Evolutionary conservation across 2,329 filamentous ascomycete species (phyloP), one percentile per base, ranked within the genome.

Genomic region (Colletotrichum sojae): DNA sequence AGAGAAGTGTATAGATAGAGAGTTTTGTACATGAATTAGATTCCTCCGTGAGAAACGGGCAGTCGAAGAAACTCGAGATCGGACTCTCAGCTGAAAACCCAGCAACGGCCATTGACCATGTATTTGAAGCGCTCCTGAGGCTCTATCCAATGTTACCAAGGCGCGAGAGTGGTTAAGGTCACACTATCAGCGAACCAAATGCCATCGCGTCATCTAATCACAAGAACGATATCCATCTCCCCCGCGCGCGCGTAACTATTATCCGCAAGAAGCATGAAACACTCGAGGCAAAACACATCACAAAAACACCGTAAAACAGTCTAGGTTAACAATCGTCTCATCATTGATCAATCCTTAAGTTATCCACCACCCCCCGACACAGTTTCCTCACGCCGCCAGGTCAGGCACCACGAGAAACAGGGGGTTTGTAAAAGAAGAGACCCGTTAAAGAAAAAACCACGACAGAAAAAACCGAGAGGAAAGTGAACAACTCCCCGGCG

Each of bases 251-350:
- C 31, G 9, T 36, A 36, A 9, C 31, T 25, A 36, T 9, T 3
- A 36, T 10, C 31, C 31, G 31, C 31, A 36, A 10, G 8, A 36
- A 10, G 31, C 31, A 43, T n/a, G 10, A 6, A 43, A 3, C 13
- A 43, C 40, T 16, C 10, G 6, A 6, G 12, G 40, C 16, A 40
- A 13, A 25, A 16, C n/a, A n/a, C 59, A 22, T 55, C 31, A 58
- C 51, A 27, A 54, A 39, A 13, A 43, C 45, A 8, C 10, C 10
- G 31, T 36, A 16, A 22, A 22, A 27, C 9, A 15, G 20, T 22
- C 20, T 40, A 53, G 45, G 63, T 39, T 63, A 68, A 48, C 48
- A 68, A 61, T 71, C 70, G 20, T 71, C 59, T 68, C 67, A 39
- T 68, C 70, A 68, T 71, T 71, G 67, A 45, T 45, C 62, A 59